Conservation (phyloP, 208 protist genomes). For the Tritrichomonas musculus region DNA sequence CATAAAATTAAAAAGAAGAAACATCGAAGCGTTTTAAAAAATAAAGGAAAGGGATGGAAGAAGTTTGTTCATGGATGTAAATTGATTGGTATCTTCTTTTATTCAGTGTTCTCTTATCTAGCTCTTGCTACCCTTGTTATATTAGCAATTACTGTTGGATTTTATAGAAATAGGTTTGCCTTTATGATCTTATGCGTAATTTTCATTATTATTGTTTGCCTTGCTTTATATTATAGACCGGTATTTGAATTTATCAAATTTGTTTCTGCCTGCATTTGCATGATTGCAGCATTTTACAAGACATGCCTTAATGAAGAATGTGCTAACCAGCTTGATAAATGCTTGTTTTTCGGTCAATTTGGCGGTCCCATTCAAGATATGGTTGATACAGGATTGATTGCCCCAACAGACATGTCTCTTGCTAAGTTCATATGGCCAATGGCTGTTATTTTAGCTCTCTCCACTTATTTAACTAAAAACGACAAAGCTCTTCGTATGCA, state of each 20-base stretch:
- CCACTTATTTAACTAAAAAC: neutral
- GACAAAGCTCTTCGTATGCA: neutral
- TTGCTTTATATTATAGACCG: neutral
- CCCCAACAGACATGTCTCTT: neutral
- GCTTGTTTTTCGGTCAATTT: neutral
- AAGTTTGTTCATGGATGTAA: neutral
- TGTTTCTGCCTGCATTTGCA: neutral
- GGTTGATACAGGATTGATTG: neutral
- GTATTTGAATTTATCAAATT: neutral
- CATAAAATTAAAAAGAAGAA: neutral
- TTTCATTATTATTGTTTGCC: neutral
- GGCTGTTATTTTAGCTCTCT: neutral
- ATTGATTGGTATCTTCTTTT: neutral
- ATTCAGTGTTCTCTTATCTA: neutral
- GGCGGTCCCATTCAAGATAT: too few species aligned
- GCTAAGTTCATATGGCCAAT: neutral
- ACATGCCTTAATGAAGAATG: neutral
- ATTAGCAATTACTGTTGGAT: neutral
- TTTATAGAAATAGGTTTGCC: neutral
- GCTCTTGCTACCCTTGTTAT: neutral
- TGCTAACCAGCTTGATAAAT: neutral
- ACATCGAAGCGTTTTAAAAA: neutral
- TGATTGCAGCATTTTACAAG: neutral
- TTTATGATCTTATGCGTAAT: neutral
- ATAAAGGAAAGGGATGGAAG: neutral